Conservation (phyloP, 129 eudicot species). For the Tagetes patula region DNA sequence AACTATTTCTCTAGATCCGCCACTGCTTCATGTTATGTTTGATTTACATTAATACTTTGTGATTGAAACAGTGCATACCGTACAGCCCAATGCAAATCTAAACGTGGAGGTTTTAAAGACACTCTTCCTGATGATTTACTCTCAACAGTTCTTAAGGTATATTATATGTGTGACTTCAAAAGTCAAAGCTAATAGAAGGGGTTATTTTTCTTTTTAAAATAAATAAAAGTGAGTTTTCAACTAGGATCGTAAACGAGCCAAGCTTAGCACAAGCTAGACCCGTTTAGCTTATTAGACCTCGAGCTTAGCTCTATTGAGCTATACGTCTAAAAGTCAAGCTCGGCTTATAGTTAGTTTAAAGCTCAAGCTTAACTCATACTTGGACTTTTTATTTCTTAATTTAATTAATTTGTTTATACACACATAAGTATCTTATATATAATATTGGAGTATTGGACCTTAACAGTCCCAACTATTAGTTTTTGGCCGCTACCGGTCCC, state of each 20-base stretch:
- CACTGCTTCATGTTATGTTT: background rate
- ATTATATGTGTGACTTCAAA: background rate
- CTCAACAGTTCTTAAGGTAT: conserved; percentile 83
- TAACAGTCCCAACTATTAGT: no score
- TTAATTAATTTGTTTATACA: background rate
- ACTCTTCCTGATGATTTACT: conserved; percentile 94
- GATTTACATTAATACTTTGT: background rate
- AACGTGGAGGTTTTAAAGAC: conserved; percentile 93
- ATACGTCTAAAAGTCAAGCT: background rate
- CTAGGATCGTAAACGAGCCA: background rate
- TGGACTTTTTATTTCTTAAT: background rate
- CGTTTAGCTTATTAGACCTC: no score
- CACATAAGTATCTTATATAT: background rate
- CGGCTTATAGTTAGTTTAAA: background rate
- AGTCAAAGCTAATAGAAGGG: background rate
- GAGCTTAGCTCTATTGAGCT: background rate
- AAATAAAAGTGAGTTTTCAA: background rate
- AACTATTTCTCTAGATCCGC: no score
- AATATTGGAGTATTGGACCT: no score
- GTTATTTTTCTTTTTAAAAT: background rate
- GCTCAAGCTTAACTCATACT: background rate
- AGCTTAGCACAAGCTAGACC: background rate
- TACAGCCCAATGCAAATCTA: conserved; percentile 83
- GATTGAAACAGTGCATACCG: conserved; percentile 68
- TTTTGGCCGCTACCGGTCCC: no score